Conservation (phyloP, 2,329 filamentous ascomycete species). For the Neofusicoccum sp. region DNA sequence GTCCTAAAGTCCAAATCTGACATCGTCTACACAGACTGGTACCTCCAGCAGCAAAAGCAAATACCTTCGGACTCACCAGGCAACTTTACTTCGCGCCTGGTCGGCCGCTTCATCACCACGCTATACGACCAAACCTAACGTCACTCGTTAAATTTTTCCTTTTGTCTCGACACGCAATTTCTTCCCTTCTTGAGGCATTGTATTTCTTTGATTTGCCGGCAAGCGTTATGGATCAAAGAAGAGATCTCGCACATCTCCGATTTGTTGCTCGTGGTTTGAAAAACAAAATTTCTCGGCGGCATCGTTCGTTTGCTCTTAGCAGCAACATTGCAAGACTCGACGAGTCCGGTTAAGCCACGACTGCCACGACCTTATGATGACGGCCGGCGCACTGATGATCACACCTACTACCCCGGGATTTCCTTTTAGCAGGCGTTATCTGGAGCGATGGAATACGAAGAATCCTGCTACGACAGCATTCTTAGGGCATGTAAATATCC, state of each 20-base stretch:
- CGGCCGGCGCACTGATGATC: conserved; percentile 16
- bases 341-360: conserved; percentile 6
- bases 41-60: conserved; percentile 19
- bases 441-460: conserved; percentile 1
- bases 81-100: conserved; percentile 20
- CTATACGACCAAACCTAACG: conserved; percentile 15
- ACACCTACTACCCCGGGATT: conserved; percentile 17
- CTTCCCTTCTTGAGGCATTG: conserved; percentile 9
- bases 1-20: not conserved
- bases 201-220: conserved; percentile 16
- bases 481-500: conserved; percentile 13
- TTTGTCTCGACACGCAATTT: not conserved
- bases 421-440: conserved; percentile 1
- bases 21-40: not conserved
- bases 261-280: conserved; percentile 13
- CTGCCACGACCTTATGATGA: conserved; percentile 16
- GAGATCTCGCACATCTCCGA: not conserved
- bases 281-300: conserved; percentile 1
- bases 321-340: conserved; percentile 8
- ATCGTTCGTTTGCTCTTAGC: conserved; percentile 4
- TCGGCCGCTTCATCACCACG: conserved; percentile 17
- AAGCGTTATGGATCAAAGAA: not conserved
- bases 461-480: conserved; percentile 11
- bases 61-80: conserved; percentile 17
- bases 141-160: not conserved